Evolutionary conservation across 2,329 filamentous ascomycete genomes (phyloP), one percentile per base, ranked within the genome.

Genomic region (Alternaria gaisen): DNA sequence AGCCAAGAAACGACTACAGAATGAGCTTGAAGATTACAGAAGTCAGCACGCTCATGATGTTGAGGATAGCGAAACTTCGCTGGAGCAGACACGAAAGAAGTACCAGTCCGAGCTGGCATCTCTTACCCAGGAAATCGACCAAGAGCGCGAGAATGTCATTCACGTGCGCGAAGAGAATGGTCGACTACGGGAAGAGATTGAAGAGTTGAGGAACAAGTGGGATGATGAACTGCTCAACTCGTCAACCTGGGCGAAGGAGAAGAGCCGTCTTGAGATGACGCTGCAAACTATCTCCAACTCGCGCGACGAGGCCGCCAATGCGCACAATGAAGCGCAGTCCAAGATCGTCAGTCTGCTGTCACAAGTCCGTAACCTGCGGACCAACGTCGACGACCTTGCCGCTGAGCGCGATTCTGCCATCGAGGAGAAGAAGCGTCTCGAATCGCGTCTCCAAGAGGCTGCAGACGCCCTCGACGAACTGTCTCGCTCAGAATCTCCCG

Each of bases 211-310:
- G 67, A 93, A 90, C 69, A 98, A 98, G 81, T 98, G 95, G 94
- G 95, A 99, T 73, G 93, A 98, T 71, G 94, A 99, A 80, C 93
- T 98, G 11, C 87, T 98, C 70, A 98, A 98, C 81, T 97, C 93
- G 79, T 97, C 93, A 16, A 97, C 94, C 0, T 98, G 95, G 94
- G 94, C 94, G 12, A 99, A 99, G 82, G 94, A 99, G 81, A 98
- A 98, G 83, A 87, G 93, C 16, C 90, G 94, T 16, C 85, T 99
- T 41, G 94, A 98, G 77, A 88, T 93, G 61, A 96, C 93, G 5
- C 84, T 99, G 56, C 89, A 94, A 52, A 93, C 97, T 76, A 87
- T 98, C 32, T 91, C 91, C 11, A 90, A 92, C 50, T 97, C 93
- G n/a, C 89, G 94, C 3, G 94, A 99, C 67, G 95, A 99, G 78